Conservation (phyloP, 257 asterid species). For the Solanum piurae region DNA sequence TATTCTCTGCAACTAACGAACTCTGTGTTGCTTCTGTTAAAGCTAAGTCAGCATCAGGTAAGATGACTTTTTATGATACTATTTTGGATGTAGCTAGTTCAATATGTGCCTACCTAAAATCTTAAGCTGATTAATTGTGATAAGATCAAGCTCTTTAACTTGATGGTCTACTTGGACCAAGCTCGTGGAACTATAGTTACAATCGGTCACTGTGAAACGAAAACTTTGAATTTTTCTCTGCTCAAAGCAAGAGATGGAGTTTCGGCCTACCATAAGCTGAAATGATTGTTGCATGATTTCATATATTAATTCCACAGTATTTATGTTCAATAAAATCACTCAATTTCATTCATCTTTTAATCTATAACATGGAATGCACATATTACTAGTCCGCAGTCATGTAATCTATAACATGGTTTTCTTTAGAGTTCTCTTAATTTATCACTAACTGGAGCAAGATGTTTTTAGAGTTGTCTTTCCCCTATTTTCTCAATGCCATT, state of each 20-base stretch:
- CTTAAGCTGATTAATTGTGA: not conserved
- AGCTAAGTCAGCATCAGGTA: slow-evolving; percentile 88
- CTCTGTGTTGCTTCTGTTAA: slow-evolving; percentile 64
- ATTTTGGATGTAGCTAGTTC: not conserved
- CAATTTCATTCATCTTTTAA: not conserved
- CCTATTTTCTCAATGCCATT: not conserved
- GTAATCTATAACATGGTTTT: not conserved
- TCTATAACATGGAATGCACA: not conserved
- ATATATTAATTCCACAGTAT: not conserved
- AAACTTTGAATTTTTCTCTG: not conserved
- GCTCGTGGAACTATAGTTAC: not conserved
- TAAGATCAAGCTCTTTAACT: not conserved
- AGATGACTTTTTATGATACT: not conserved
- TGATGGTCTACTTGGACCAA: not conserved
- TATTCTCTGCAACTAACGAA: slow-evolving; percentile 75
- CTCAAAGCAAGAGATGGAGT: not conserved
- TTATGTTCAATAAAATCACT: not conserved
- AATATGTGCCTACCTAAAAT: not conserved
- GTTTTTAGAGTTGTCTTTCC: not conserved
- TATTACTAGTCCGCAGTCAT: not conserved
- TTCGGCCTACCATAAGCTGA: not conserved
- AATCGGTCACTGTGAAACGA: not conserved
- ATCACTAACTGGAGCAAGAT: not conserved
- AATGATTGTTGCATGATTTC: not conserved
- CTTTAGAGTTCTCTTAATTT: not conserved